Evolutionary conservation across 1,139 yeast species (phyloP), one percentile per base, ranked within the genome.

Genomic region (Scheffersomyces lignicola): DNA sequence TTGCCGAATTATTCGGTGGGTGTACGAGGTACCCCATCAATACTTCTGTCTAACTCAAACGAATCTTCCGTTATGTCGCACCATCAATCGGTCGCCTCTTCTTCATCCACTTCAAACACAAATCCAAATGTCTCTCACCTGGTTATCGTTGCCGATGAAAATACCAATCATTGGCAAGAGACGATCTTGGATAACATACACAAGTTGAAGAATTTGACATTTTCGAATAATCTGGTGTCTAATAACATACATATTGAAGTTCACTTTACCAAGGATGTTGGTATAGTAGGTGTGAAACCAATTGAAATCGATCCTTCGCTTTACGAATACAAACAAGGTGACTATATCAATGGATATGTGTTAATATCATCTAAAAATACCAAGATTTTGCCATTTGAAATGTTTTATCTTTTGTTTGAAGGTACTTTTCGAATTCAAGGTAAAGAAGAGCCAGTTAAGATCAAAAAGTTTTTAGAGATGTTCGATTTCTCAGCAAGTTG

Each of bases 331-430:
- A 60, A 58, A 28, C 70, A 62, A 39, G 75, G 75, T 7, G 73
- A 69, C 43, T 57, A 44, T 18, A 49, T 69, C 18, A 61, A 69
- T 43, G 76, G 76, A 1, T 64, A 58, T 41, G 52, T 65, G 5
- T 36, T 47, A 7, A 58, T 69, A 7, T 42, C 48, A 18, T 67
- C 66, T 44, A 46, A 42, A 4, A 50, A 62, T 6, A 39, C 45
- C 3, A 37, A 46, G 9, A 52, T 57, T 1, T 56, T 69, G 16
- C 58, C 60, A 2, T 69, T 69, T 44, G 70, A 65, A 33, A 65
- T 67, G 71, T 63, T 69, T 37, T 69, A 66, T 43, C 54, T 69
- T 3, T 49, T 68, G 13, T 65, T 69, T 33, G 74, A 69, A 47
- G 75, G 75, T 1, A 53, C 49, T 23, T 48, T 58, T 25, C 43